Percentiles rank a stretch among this genome's conserved stretches.
Conservation (phyloP, 2,329 filamentous ascomycete species). For the Byssoonygena ceratinophila region DNA sequence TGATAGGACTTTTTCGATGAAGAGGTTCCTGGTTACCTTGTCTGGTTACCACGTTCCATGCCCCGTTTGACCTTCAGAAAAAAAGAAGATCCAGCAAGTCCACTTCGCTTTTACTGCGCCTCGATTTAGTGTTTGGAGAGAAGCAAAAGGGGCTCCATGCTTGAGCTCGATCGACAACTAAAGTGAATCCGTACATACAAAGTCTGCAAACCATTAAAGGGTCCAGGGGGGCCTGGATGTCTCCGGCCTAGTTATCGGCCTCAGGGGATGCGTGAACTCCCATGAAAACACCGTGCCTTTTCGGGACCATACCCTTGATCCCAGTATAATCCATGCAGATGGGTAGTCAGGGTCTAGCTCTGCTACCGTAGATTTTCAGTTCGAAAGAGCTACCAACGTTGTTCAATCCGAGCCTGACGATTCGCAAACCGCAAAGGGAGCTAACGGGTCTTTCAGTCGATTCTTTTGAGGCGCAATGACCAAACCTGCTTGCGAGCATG, state of each 20-base stretch:
- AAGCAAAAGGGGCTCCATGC: neutral
- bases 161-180: neutral
- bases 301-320: neutral
- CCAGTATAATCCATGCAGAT: neutral
- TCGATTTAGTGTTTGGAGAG: neutral
- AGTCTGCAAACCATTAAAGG: neutral
- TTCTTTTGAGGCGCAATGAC: too few relatives aligned
- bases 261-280: constrained; percentile 3
- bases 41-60: neutral
- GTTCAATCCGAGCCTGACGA: neutral
- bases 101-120: neutral
- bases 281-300: neutral
- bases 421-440: too few relatives aligned
- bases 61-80: neutral
- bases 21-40: too few relatives aligned
- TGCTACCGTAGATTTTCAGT: neutral
- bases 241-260: constrained; percentile 9
- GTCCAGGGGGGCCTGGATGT: neutral
- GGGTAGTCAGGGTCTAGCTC: constrained; percentile 5
- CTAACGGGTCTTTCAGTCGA: too few relatives aligned
- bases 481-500: too few relatives aligned
- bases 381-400: neutral
- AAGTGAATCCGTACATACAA: neutral
- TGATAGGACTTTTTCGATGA: too few relatives aligned
- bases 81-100: neutral